Base-by-base conservation (phyloP, 2,329 filamentous ascomycete genomes). In the Aotearoamyces nothofagi region DNA sequence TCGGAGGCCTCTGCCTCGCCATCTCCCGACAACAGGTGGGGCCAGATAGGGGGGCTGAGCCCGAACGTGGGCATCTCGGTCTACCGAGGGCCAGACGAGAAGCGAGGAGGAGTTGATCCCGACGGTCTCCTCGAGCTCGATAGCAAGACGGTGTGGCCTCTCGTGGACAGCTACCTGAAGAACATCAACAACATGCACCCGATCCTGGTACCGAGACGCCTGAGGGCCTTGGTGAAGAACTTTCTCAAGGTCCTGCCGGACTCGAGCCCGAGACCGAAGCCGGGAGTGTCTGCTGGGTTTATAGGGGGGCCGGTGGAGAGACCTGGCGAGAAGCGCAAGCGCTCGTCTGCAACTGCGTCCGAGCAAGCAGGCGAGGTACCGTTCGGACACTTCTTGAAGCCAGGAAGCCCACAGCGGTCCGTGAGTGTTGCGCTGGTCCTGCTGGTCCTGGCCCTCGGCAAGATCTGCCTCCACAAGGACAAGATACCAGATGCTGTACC, bases 361-460 rank as follows among this genome's bases (percentile, higher is more conserved):
- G 19, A 20, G 19, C 7, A 20, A 8, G 19, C 8, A 20, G 32
- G 24, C 13, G 39, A 46, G 2, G 33, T 38, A 22, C 30, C 33
- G 7, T 40, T 41, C 43, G 40, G 35, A 42, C 34, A 17, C 36
- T 41, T 5, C 25, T 20, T 20, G 19, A 65, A 61, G 39, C 52
- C 56, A 5, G 58, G 60, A 3, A 58, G 58, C 32, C 69, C 70
- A 3, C 66, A 65, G 39, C 62, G 76, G 29, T 82, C 78, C 5
- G 72, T 90, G 10, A 67, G 74, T 30, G 92, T 81, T 40, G 84
- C 84, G 0, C 63, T 96, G 22, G 69, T 94, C 1, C 63, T 94
- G 3, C 61, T 87, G 4, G 71, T 93, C 1, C 61, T 96, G 30
- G 87, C 87, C 0, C 57, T 98, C 5, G 90, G 90, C 11, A 84